These are phyloP conservation scores for Moricandia moricandioides DNA, from an alignment of 345 rosid species.

Conservation along the genomic window DNA sequence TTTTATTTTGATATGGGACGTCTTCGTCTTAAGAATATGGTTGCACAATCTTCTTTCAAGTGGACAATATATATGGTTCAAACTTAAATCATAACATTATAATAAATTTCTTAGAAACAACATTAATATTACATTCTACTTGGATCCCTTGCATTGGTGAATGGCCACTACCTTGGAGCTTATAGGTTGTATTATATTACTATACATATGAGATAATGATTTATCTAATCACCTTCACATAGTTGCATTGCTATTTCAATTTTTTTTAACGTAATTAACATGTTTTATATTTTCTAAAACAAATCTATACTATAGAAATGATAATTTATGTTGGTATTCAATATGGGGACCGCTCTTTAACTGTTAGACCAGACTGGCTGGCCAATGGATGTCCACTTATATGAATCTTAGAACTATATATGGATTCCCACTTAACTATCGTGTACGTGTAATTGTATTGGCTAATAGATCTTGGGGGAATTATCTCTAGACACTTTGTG, in stretches of 20 bases:
- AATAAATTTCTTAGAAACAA: not conserved
- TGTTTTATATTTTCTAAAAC: not conserved
- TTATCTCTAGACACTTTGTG: conserved; percentile 15
- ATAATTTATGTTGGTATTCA: conserved; percentile 16
- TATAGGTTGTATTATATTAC: conserved; percentile 3
- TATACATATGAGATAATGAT: conserved; percentile 19
- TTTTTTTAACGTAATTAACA: conserved; percentile 1
- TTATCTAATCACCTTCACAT: conserved; percentile 34
- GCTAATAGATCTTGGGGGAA: not conserved
- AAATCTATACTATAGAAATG: no score
- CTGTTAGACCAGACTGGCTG: conserved; percentile 31
- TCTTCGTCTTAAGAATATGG: not conserved
- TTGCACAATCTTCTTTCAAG: not conserved
- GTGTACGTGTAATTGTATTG: conserved; percentile 27
- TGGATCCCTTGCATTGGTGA: conserved; percentile 28
- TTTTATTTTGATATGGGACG: not conserved
- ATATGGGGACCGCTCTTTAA: conserved; percentile 32
- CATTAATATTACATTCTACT: not conserved
- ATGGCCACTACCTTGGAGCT: conserved; percentile 27
- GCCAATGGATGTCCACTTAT: conserved; percentile 50
- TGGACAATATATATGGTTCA: not conserved
- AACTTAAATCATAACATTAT: not conserved
- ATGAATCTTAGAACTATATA: conserved; percentile 27
- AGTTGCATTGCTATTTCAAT: conserved; percentile 4
- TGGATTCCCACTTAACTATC: conserved; percentile 36